Base-by-base conservation (phyloP, 106 monocot species). In the Alisma plantagoaquatica region DNA sequence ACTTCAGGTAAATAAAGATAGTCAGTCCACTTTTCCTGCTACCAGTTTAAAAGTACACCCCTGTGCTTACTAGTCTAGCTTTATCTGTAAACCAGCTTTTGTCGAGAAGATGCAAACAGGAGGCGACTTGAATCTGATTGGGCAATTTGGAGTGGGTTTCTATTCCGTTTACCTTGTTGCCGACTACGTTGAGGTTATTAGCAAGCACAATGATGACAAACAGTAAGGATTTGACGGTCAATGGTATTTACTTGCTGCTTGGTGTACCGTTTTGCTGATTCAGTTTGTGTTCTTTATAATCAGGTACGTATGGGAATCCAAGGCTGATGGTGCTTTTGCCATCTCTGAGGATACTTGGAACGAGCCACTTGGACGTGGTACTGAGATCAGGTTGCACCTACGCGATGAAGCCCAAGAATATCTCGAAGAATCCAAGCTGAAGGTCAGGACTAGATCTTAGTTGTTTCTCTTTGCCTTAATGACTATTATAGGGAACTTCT, bases 111-210 rank as follows among this genome's bases (percentile, higher is more conserved):
- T 90, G 85, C 96, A 98, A 72, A 76, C 81, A 23, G 81, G 96
- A 16, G 96, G 96, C 55, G 96, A 98, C 46, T 69, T 98, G 22
- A 98, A 70, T 63, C 90, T 98, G 33, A 98, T 98, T 53, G 96
- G 96, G 20, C 96, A 96, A 56, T 96, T 96, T 59, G 94, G 94
- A 52, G 94, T 96, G 63, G 94, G 94, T 1, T 96, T 96, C 69
- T 98, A 98, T 53, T 98, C 96, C 29, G 96, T 90, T 10, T 98
- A 98, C 66, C 75, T 98, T 43, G 96, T 98, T 60, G 75, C 96
- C 45, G 96, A 98, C 56, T 98, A 98, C 56, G 96, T 98, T 31
- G 96, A 98, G 63, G 96, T 98, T 51, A 72, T 98, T 28, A 98
- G 96, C 85, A 98, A 98, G 56, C 84, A 98, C 69, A 90, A 90